A percentile compares a stretch with the other conserved stretches of the same genome.
phyloP scores from a whole-genome alignment of 768 basidiomycete species.

The Gloeopeniophorella convolvens region DNA sequence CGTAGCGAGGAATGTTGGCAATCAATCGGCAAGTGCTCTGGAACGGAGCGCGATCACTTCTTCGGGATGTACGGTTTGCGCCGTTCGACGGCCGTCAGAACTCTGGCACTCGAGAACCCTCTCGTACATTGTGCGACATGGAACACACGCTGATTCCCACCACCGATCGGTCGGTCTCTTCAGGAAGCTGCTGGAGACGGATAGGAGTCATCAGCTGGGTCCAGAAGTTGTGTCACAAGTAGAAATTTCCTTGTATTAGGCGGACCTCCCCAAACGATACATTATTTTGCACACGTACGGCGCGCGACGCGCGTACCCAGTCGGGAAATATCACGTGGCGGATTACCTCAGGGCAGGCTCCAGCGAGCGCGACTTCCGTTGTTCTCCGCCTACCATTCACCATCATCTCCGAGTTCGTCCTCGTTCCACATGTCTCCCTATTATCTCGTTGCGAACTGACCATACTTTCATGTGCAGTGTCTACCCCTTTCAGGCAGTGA shows the following conservation, averaged over 20 bases:
- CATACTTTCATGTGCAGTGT: conserved; percentile 36
- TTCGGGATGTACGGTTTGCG: too few species aligned
- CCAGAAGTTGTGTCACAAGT: background rate
- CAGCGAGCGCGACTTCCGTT: too few species aligned
- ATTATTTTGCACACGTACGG: background rate
- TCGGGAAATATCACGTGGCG: conserved; percentile 13
- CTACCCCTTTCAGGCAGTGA: conserved; percentile 58
- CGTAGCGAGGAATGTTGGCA: conserved; percentile 1
- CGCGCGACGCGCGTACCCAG: background rate
- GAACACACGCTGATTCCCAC: conserved; percentile 5
- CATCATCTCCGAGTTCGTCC: conserved; percentile 13
- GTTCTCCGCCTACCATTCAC: background rate
- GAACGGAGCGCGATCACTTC: too few species aligned
- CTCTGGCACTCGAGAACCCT: too few species aligned
- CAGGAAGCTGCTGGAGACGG: conserved; percentile 1
- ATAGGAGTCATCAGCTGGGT: conserved; percentile 8
- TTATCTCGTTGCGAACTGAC: conserved; percentile 13
- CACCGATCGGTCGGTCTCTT: conserved; percentile 16
- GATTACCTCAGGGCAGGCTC: background rate
- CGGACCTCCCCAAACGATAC: too few species aligned
- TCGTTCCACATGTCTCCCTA: conserved; percentile 7
- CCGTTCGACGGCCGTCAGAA: too few species aligned
- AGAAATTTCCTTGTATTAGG: too few species aligned
- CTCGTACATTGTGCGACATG: background rate
- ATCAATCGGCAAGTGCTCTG: background rate